Evolutionary conservation across 331 rosid genomes (phyloP).

Genomic region (Cydonia oblonga): DNA sequence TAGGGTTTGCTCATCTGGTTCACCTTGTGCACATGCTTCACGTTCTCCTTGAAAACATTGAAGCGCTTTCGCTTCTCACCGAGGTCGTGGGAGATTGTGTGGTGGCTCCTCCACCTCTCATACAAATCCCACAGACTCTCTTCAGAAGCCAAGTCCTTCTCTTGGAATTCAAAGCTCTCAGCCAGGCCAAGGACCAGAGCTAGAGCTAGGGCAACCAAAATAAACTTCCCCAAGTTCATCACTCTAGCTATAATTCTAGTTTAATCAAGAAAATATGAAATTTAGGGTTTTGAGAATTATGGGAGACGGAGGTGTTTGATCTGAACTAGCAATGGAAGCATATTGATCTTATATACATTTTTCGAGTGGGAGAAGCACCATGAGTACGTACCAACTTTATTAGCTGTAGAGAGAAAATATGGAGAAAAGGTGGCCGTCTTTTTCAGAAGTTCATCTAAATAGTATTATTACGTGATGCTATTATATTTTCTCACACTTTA

Average conservation of each 20-base stretch:
- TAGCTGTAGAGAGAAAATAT: neutral
- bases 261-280: neutral
- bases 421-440: neutral
- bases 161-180: conserved; percentile 42
- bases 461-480: neutral
- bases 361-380: neutral
- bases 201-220: conserved; percentile 9
- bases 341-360: neutral
- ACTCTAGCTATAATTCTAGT: neutral
- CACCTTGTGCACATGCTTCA: conserved; percentile 49
- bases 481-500: no score
- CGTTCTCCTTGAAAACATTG: conserved; percentile 73
- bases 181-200: conserved; percentile 26
- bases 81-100: conserved; percentile 40
- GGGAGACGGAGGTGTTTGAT: neutral
- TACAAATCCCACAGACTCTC: conserved; percentile 55
- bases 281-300: neutral
- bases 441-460: neutral
- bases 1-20: conserved; percentile 70
- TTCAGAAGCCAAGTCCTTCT: conserved; percentile 48
- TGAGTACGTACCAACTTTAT: neutral
- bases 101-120: conserved; percentile 71
- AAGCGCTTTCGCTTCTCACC: conserved; percentile 54
- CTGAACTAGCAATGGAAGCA: neutral
- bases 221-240: conserved; percentile 22